Conservation (phyloP, 2,329 filamentous ascomycete genomes). For the Pseudocercospora macadamiae region DNA sequence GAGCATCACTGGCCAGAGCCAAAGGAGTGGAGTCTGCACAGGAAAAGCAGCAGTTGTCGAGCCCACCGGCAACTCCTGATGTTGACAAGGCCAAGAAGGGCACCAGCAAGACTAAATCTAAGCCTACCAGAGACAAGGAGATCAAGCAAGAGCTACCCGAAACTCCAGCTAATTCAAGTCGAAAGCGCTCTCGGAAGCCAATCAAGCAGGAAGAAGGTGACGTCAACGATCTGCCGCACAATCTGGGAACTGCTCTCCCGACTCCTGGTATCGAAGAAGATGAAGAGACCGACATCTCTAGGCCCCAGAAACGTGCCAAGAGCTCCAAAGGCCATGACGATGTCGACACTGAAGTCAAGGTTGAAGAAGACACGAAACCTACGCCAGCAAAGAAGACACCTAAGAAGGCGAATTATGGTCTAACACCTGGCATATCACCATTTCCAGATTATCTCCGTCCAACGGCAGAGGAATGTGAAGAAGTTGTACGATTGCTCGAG, state of each 20-base stretch:
- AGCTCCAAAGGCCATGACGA: constrained; percentile 18
- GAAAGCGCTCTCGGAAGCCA: constrained; percentile 43
- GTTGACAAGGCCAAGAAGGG: constrained; percentile 35
- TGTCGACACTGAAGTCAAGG: constrained; percentile 11
- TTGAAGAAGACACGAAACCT: constrained; percentile 10
- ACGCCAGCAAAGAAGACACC: constrained; percentile 39
- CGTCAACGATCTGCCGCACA: constrained; percentile 58
- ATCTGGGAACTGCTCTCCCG: constrained; percentile 49
- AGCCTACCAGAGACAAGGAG: background rate
- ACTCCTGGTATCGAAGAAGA: constrained; percentile 34
- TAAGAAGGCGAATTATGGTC: constrained; percentile 49
- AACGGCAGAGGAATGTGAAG: constrained; percentile 68
- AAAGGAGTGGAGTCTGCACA: background rate
- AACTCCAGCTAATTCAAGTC: constrained; percentile 27
- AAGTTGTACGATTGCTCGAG: constrained; percentile 68
- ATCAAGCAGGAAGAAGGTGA: constrained; percentile 44
- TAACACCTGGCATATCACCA: constrained; percentile 59
- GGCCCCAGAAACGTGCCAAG: constrained; percentile 34
- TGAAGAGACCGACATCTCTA: constrained; percentile 23
- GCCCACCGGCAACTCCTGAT: constrained; percentile 46
- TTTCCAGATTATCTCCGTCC: constrained; percentile 70
- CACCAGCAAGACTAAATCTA: constrained; percentile 11
- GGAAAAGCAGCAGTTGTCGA: constrained; percentile 46
- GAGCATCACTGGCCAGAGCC: constrained; percentile 28
- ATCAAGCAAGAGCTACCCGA: constrained; percentile 8